These are phyloP conservation scores for Adenanthera pavonina DNA, from an alignment of 306 rosid genomes.

Conservation along the genomic window DNA sequence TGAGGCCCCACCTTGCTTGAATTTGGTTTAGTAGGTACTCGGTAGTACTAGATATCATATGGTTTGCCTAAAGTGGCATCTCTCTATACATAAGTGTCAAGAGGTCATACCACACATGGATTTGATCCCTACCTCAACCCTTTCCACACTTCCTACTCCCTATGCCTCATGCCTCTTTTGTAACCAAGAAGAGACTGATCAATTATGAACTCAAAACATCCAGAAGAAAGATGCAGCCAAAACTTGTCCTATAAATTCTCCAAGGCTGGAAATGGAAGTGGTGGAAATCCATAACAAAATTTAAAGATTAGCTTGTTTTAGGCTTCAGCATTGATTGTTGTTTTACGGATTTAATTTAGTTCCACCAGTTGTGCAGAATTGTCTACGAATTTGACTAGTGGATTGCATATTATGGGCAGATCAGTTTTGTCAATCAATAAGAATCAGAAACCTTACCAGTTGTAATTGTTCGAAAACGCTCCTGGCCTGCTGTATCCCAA, in stretches of 20 bases:
- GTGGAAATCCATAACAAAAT: not conserved
- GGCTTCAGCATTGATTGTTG: not conserved
- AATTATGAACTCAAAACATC: not conserved
- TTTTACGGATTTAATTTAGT: not conserved
- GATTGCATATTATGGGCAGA: not conserved
- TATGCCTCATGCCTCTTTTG: not conserved
- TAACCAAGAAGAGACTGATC: not conserved
- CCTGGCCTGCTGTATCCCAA: constrained; percentile 99
- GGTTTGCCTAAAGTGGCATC: too few relatives aligned
- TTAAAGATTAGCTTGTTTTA: not conserved
- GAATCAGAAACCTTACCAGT: constrained; percentile 62
- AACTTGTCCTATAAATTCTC: constrained; percentile 6
- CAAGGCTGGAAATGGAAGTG: constrained; percentile 16
- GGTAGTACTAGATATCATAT: too few relatives aligned
- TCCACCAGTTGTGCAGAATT: not conserved
- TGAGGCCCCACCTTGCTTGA: too few relatives aligned
- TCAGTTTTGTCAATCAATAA: constrained; percentile 18
- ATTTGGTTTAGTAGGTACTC: too few relatives aligned
- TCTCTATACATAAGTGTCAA: not conserved
- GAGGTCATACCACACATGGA: not conserved
- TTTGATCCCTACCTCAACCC: not conserved
- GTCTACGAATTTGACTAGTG: too few relatives aligned
- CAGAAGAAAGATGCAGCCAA: constrained; percentile 3
- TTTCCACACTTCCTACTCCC: not conserved
- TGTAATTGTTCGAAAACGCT: constrained; percentile 94